These are phyloP conservation scores for Glycyrrhiza uralensis DNA, from an alignment of 306 rosid species.

Conservation along the genomic window DNA sequence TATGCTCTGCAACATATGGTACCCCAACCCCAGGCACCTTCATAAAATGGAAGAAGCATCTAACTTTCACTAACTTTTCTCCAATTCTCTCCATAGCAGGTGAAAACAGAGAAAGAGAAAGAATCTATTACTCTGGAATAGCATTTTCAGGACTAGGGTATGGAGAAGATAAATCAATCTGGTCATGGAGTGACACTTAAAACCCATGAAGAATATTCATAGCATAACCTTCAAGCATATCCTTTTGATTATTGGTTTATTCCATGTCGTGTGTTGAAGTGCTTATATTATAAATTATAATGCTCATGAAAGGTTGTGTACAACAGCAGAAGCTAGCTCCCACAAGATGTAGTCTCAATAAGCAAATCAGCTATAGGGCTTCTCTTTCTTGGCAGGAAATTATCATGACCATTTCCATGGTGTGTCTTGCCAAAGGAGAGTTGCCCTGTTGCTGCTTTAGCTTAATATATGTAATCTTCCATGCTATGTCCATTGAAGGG, in stretches of 20 bases:
- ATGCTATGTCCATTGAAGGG: background rate
- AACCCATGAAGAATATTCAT: conserved; percentile 17
- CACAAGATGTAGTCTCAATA: background rate
- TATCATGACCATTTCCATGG: background rate
- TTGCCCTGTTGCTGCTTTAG: conserved; percentile 56
- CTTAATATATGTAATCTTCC: conserved; percentile 27
- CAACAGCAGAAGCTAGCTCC: conserved; percentile 10
- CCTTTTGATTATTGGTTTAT: conserved; percentile 38
- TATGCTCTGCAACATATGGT: conserved; percentile 26
- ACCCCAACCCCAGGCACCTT: conserved; percentile 10
- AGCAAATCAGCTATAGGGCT: conserved; percentile 64
- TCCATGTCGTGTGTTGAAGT: conserved; percentile 29
- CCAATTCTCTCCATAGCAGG: background rate
- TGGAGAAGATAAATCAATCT: background rate
- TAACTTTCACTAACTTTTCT: conserved; percentile 23
- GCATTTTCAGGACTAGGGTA: background rate
- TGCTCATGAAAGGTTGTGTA: background rate
- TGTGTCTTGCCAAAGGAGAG: conserved; percentile 60
- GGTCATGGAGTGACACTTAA: background rate
- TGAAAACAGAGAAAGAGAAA: conserved; percentile 18
- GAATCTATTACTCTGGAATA: background rate
- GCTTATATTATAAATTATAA: conserved; percentile 39
- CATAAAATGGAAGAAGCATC: conserved; percentile 38
- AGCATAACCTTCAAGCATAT: conserved; percentile 45
- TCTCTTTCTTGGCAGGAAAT: conserved; percentile 56